These are phyloP conservation scores for Trametes sp. DNA, from an alignment of 1,284 basidiomycete species.

Conservation along the genomic window DNA sequence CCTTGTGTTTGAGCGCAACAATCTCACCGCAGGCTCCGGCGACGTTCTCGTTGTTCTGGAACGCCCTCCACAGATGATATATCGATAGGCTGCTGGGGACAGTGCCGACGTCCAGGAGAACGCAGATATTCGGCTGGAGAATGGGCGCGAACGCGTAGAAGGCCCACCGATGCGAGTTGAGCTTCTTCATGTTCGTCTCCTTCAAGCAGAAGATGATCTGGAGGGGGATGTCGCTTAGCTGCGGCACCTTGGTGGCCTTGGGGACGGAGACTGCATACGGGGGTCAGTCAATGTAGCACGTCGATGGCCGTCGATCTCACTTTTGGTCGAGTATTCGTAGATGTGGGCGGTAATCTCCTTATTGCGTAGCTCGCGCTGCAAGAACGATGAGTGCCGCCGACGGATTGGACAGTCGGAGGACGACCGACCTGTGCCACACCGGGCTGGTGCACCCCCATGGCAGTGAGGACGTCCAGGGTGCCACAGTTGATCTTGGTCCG, in stretches of 20 bases:
- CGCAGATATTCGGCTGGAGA: constrained; percentile 88
- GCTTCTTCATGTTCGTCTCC: constrained; percentile 92
- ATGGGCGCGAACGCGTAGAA: constrained; percentile 88
- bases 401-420: background rate
- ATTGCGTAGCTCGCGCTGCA: constrained; percentile 81
- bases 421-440: constrained; percentile 82
- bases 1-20: constrained; percentile 89
- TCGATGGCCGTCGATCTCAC: constrained; percentile 50
- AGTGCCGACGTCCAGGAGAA: constrained; percentile 95
- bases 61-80: constrained; percentile 97
- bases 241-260: constrained; percentile 81
- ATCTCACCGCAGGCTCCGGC: constrained; percentile 98
- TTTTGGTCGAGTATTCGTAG: constrained; percentile 94
- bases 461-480: constrained; percentile 87
- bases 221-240: constrained; percentile 84
- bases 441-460: constrained; percentile 86
- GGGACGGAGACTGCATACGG: constrained; percentile 82
- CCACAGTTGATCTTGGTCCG: constrained; percentile 87
- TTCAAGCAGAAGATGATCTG: constrained; percentile 96
- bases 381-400: constrained; percentile 13
- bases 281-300: constrained; percentile 13
- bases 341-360: constrained; percentile 91
- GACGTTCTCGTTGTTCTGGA: constrained; percentile 95
- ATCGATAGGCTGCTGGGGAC: constrained; percentile 89
- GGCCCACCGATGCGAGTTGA: constrained; percentile 95